Evolutionary conservation across 257 asterid species (phyloP).

Genomic region (Solanum sejunctum): DNA sequence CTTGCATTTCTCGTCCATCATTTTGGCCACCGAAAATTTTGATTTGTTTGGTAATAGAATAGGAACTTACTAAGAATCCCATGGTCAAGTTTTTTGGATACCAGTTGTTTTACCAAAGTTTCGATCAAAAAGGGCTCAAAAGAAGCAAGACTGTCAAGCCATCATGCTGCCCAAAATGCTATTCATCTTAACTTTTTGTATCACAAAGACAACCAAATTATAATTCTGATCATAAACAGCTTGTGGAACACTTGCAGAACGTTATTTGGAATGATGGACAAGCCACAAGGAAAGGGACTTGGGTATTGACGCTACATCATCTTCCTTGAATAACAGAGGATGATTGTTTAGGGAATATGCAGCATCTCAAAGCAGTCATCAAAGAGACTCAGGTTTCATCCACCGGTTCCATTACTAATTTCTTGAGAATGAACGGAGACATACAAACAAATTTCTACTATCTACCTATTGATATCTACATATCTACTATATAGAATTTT

Average conservation of each 20-base stretch:
- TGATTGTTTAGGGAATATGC: background rate
- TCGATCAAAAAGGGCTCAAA: conserved; percentile 17
- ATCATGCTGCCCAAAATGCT: conserved; percentile 40
- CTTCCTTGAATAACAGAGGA: background rate
- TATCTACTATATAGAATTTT: too few relatives aligned
- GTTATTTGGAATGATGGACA: too few relatives aligned
- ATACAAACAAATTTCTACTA: too few relatives aligned
- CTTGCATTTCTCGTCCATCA: conserved; percentile 20
- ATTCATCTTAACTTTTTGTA: conserved; percentile 54
- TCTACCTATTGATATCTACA: too few relatives aligned
- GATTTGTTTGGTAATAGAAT: conserved; percentile 29
- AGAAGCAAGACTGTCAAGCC: conserved; percentile 58
- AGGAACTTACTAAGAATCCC: conserved; percentile 42
- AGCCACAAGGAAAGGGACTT: too few relatives aligned
- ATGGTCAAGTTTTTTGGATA: conserved; percentile 34
- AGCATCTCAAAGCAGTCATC: background rate
- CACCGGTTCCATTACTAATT: background rate
- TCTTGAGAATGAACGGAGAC: background rate
- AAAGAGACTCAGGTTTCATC: background rate
- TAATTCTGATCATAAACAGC: background rate
- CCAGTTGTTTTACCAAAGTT: conserved; percentile 27
- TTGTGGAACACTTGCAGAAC: background rate
- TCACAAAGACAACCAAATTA: conserved; percentile 8
- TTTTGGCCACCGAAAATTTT: too few relatives aligned
- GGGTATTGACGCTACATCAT: too few relatives aligned